These are phyloP conservation scores for Collariella sp. DNA, from an alignment of 495 filamentous ascomycete species.

Conservation along the genomic window DNA sequence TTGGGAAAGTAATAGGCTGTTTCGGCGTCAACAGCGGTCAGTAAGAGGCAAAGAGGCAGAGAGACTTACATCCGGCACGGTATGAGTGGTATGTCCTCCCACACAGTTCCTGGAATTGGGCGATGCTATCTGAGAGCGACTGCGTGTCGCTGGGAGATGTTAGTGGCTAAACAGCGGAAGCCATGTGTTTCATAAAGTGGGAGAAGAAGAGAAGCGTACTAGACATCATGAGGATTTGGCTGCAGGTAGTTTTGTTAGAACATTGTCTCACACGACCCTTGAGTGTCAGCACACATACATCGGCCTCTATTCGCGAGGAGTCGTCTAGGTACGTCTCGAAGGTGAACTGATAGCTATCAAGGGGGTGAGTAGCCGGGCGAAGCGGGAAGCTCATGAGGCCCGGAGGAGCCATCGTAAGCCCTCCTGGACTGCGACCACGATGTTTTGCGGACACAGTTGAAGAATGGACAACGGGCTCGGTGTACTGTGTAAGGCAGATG, in stretches of 20 bases:
- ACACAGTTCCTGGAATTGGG: constrained; percentile 48
- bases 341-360: constrained; percentile 26
- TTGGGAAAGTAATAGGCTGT: constrained; percentile 53
- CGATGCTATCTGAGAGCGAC: constrained; percentile 34
- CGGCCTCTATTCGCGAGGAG: constrained; percentile 21
- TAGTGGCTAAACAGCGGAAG: background rate
- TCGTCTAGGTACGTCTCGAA: constrained; percentile 27
- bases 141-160: constrained; percentile 22
- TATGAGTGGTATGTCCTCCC: constrained; percentile 56
- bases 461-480: background rate
- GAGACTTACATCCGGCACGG: constrained; percentile 33
- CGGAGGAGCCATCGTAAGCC: background rate
- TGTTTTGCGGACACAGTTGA: no score
- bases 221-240: constrained; percentile 11
- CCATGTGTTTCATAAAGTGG: background rate
- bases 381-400: background rate
- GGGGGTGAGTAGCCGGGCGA: constrained; percentile 4
- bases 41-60: background rate
- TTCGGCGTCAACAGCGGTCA: constrained; percentile 12
- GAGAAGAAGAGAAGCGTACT: constrained; percentile 3
- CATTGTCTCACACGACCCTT: background rate
- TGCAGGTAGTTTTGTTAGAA: background rate
- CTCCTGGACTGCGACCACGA: background rate
- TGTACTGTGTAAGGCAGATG: background rate
- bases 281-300: constrained; percentile 20